Percentiles rank a stretch among this genome's conserved stretches.
phyloP scores from a whole-genome alignment of 1,139 yeast species.

The Candida anutae region DNA sequence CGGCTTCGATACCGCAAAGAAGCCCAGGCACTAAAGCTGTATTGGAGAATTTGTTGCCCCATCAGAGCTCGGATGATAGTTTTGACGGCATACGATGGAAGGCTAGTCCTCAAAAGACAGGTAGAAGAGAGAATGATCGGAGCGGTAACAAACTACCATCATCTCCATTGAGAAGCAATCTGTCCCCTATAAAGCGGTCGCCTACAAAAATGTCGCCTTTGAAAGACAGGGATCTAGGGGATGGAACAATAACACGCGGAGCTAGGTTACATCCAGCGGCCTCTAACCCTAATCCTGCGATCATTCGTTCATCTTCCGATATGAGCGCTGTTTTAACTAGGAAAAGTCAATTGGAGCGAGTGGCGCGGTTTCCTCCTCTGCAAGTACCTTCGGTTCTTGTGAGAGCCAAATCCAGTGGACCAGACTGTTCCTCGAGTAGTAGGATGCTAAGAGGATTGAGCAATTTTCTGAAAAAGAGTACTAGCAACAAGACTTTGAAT shows the following conservation, averaged over 20 bases:
- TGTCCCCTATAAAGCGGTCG: background rate
- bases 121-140: slow-evolving; percentile 1
- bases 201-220: background rate
- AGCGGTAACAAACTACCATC: slow-evolving; percentile 14
- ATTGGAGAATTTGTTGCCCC: slow-evolving; percentile 7
- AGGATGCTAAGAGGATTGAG: no score
- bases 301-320: slow-evolving; percentile 26
- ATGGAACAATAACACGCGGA: background rate
- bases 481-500: slow-evolving; percentile 11
- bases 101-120: slow-evolving; percentile 20
- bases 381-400: slow-evolving; percentile 15
- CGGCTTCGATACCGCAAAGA: no score
- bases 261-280: slow-evolving; percentile 15
- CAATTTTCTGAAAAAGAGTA: background rate
- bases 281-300: no score
- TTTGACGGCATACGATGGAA: slow-evolving; percentile 41
- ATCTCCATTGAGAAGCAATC: slow-evolving; percentile 23
- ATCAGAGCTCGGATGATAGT: slow-evolving; percentile 42
- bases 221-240: background rate
- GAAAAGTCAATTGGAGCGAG: no score
- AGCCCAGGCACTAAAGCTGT: no score
- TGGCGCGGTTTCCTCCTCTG: slow-evolving; percentile 2
- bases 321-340: slow-evolving; percentile 11
- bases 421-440: slow-evolving; percentile 9
- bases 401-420: slow-evolving; percentile 26